Evolutionary conservation across 257 asterid species (phyloP), one percentile per base, ranked within the genome.

Genomic region (Ophiorrhiza pumila): DNA sequence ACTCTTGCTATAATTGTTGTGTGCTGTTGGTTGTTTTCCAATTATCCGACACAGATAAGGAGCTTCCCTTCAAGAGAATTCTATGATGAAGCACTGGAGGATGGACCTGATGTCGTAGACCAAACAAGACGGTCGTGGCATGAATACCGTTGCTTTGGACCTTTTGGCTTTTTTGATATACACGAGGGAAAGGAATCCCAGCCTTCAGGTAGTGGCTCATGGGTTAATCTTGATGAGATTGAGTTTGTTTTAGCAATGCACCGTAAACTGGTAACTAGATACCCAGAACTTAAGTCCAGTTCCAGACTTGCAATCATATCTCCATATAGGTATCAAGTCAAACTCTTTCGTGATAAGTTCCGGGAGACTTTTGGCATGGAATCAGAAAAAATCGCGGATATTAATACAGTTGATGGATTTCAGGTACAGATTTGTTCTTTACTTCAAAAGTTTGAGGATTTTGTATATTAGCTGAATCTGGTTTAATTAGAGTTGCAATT

Each of bases 61-160:
- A 90, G 86, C 85, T 95, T 95, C 68, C 99, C 99, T 74, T 95
- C 99, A 7, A 90, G 75, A 88, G 99, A 95, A 83, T 95, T 95
- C 83, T 95, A 95, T 79, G 45, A 86, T 31, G 92, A 83, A 56
- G 86, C 87, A 39, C 85, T 95, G 77, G 93, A 87, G 75, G 99
- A 95, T 84, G 99, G 97, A 71, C 94, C 96, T 62, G 95, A 86
- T 66, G 80, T 95, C 52, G 65, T 71, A 75, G 79, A 41, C 65
- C 97, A 81, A 74, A 95, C 98, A 18, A 81, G 71, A 80, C 97
- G 96, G 62, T 17, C 79, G 9, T 95, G 99, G 99, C 99, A 95
- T 68, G 72, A 68, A 10, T 87, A 63, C 68, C 86, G 92, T 57
- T 95, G 96, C 90, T 92, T 90, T 83, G 99, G 99, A 68, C 99